phyloP scores from a whole-genome alignment of 352 stramenopile species.

The Phytophthora pini region DNA sequence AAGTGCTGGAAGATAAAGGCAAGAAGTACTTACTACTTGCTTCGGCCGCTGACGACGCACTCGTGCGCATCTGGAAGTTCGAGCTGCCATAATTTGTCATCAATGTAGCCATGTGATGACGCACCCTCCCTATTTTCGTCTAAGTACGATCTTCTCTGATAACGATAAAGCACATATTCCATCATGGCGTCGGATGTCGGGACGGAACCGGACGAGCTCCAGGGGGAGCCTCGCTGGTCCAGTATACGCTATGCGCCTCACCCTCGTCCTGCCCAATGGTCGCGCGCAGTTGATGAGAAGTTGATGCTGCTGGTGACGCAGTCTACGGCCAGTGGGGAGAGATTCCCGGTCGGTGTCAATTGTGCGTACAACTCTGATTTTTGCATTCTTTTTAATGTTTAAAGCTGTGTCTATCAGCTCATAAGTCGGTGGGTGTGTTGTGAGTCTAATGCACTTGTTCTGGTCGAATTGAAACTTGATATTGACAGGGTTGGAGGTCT shows the following conservation, averaged over 20 bases:
- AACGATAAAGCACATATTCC: background rate
- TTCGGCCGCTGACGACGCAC: slow-evolving; percentile 66
- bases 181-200: slow-evolving; percentile 18
- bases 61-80: slow-evolving; percentile 79
- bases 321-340: slow-evolving; percentile 74
- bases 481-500: slow-evolving; percentile 73
- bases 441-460: slow-evolving; percentile 19
- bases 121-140: background rate
- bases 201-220: slow-evolving; percentile 58
- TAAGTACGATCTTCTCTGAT: slow-evolving; percentile 21
- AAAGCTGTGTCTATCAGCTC: background rate
- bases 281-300: slow-evolving; percentile 56
- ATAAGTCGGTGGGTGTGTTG: background rate
- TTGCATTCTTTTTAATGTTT: background rate
- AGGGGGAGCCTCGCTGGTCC: slow-evolving; percentile 71
- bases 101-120: slow-evolving; percentile 22
- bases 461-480: slow-evolving; percentile 15
- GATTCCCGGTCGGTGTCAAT: slow-evolving; percentile 86
- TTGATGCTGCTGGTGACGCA: slow-evolving; percentile 69
- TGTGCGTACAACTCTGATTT: slow-evolving; percentile 50
- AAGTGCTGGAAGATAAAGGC: slow-evolving; percentile 28
- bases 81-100: slow-evolving; percentile 23
- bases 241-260: slow-evolving; percentile 52
- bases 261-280: slow-evolving; percentile 46
- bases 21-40: slow-evolving; percentile 63